phyloP scores from a whole-genome alignment of 2,329 filamentous ascomycete species.

The Hypoxylon sp. region DNA sequence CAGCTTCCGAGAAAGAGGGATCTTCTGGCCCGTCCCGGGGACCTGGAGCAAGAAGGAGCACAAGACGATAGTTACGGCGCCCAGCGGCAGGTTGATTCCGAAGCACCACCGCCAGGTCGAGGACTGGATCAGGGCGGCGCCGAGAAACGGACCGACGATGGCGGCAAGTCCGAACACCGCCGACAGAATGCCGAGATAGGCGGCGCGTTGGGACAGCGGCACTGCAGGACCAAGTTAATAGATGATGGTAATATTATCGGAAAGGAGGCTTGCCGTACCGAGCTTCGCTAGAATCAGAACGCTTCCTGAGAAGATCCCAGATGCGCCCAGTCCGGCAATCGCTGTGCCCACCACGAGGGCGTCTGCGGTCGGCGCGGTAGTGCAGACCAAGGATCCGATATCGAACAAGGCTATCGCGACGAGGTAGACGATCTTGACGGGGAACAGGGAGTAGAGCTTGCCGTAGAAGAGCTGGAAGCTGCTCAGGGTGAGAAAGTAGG shows the following conservation, averaged over 20 bases:
- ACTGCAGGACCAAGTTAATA: not conserved
- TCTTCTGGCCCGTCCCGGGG: not conserved
- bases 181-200: slow-evolving; percentile 23
- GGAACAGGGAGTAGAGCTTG: slow-evolving; percentile 38
- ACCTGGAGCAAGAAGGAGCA: not conserved
- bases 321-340: slow-evolving; percentile 32
- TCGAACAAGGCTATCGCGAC: slow-evolving; percentile 40
- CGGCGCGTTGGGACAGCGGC: slow-evolving; percentile 16
- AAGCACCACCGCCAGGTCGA: slow-evolving; percentile 21
- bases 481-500: slow-evolving; percentile 47
- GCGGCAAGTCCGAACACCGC: slow-evolving; percentile 21
- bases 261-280: not conserved
- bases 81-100: slow-evolving; percentile 3
- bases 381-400: slow-evolving; percentile 39
- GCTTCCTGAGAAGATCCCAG: slow-evolving; percentile 22
- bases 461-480: slow-evolving; percentile 45
- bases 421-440: slow-evolving; percentile 30
- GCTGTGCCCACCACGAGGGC: slow-evolving; percentile 41
- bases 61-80: slow-evolving; percentile 1
- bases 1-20: not conserved
- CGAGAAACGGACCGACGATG: slow-evolving; percentile 25
- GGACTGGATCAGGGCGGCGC: slow-evolving; percentile 17
- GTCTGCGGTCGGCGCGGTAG: slow-evolving; percentile 37
- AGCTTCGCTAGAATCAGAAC: not conserved
- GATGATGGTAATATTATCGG: not conserved